Conservation (phyloP, 352 stramenopile genomes). For the Phytophthora melonis region DNA sequence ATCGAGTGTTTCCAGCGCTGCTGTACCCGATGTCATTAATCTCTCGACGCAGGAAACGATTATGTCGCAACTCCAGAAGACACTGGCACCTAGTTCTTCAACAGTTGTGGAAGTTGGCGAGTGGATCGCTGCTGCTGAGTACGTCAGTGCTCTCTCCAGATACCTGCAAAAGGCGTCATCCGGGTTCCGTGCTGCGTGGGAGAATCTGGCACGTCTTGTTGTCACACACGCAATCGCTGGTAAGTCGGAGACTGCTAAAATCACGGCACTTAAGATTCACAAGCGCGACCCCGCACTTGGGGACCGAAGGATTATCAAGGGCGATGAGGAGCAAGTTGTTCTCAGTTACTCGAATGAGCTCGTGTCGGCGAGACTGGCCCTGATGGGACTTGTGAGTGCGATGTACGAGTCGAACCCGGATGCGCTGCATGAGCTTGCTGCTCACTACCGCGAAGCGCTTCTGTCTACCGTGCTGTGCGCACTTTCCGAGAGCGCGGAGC, state of each 20-base stretch:
- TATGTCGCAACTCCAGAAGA: conserved; percentile 42
- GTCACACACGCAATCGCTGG: conserved; percentile 68
- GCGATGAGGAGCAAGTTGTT: conserved; percentile 54
- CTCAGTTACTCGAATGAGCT: conserved; percentile 55
- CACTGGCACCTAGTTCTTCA: conserved; percentile 42
- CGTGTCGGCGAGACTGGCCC: conserved; percentile 44
- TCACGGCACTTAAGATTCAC: conserved; percentile 60
- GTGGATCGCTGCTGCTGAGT: conserved; percentile 55
- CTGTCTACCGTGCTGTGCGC: conserved; percentile 62
- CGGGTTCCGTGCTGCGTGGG: conserved; percentile 63
- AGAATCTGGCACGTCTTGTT: conserved; percentile 52
- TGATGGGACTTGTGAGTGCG: conserved; percentile 58
- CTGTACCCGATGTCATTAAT: conserved; percentile 36
- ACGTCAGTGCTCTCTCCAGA: conserved; percentile 40
- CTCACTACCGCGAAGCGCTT: conserved; percentile 71
- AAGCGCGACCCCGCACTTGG: conserved; percentile 51
- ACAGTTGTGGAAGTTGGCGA: conserved; percentile 48
- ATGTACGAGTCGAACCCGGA: conserved; percentile 54
- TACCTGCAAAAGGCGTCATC: conserved; percentile 32
- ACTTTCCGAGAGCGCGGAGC: conserved; percentile 57
- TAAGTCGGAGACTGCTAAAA: conserved; percentile 65
- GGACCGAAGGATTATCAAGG: conserved; percentile 32
- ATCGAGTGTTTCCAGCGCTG: neutral
- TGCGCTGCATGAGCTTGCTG: conserved; percentile 59
- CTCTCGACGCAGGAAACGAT: conserved; percentile 37